Conservation (phyloP, 352 stramenopile genomes). For the Phytophthora quininea region DNA sequence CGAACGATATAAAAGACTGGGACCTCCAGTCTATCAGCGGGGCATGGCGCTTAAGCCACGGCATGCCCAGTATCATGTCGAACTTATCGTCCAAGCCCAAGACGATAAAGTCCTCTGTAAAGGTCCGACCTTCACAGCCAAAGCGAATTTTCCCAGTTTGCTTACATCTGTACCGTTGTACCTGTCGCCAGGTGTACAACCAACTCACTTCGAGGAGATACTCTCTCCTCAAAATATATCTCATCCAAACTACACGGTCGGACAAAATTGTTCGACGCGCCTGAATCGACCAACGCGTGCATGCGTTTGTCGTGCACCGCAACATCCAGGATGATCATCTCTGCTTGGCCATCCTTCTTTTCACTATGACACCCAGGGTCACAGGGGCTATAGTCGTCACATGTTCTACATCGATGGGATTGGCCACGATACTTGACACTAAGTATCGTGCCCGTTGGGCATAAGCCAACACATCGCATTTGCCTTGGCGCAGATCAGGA, state of each 20-base stretch:
- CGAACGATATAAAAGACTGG: constrained; percentile 2
- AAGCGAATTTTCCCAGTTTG: not conserved
- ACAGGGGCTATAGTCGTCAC: not conserved
- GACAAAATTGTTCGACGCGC: not conserved
- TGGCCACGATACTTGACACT: too few species aligned
- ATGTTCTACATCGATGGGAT: not conserved
- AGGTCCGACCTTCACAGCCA: not conserved
- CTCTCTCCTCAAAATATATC: not conserved
- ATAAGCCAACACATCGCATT: not conserved
- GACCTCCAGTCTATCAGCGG: too few species aligned
- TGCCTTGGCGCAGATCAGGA: not conserved
- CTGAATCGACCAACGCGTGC: not conserved
- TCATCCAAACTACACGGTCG: not conserved
- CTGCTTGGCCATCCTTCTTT: not conserved
- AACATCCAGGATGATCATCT: not conserved
- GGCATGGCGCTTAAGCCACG: not conserved
- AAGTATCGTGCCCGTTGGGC: too few species aligned
- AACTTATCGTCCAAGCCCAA: constrained; percentile 1
- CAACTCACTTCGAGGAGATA: not conserved
- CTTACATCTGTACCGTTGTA: not conserved
- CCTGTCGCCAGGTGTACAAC: not conserved
- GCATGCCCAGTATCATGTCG: constrained; percentile 9
- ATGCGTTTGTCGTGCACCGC: not conserved
- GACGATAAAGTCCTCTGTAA: not conserved
- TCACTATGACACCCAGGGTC: not conserved